A percentile compares a stretch with the other conserved stretches of the same genome.
These are phyloP conservation scores for Suillus sp. DNA, from an alignment of 768 basidiomycete genomes.

Conservation along the genomic window DNA sequence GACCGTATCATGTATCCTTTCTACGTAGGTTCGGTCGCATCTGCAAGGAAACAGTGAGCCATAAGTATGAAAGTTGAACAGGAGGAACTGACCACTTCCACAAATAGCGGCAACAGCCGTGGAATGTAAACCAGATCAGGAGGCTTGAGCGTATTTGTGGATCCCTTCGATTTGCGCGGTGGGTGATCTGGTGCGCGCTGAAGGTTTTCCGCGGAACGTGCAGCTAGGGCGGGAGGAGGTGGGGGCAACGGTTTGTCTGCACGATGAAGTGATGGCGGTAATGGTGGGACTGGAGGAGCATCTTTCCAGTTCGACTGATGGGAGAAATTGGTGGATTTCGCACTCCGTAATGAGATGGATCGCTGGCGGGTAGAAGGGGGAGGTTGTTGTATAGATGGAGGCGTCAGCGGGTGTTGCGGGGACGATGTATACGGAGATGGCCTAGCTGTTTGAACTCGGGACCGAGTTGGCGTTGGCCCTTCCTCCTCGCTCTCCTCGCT, in stretches of 20 bases:
- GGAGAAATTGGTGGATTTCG: slow-evolving; percentile 46
- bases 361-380: slow-evolving; percentile 22
- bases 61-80: not conserved
- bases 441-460: slow-evolving; percentile 3
- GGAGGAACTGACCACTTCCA: slow-evolving; percentile 73
- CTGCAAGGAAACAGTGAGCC: slow-evolving; percentile 26
- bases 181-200: slow-evolving; percentile 19
- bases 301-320: slow-evolving; percentile 27
- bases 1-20: slow-evolving; percentile 16
- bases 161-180: slow-evolving; percentile 47
- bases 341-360: slow-evolving; percentile 48
- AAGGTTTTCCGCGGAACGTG: slow-evolving; percentile 19
- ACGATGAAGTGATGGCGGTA: slow-evolving; percentile 39
- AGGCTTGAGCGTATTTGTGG: slow-evolving; percentile 51
- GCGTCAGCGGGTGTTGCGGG: slow-evolving; percentile 7
- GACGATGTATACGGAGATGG: slow-evolving; percentile 9
- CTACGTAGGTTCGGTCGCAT: slow-evolving; percentile 37
- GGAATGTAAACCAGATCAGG: slow-evolving; percentile 81
- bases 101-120: slow-evolving; percentile 83
- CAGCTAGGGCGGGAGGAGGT: slow-evolving; percentile 23
- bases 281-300: slow-evolving; percentile 42
- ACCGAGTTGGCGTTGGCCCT: slow-evolving; percentile 1
- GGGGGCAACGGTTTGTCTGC: slow-evolving; percentile 48
- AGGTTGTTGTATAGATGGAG: slow-evolving; percentile 10
- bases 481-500: slow-evolving; percentile 18